A percentile compares a stretch with the other conserved stretches of the same genome.
phyloP scores from a whole-genome alignment of 441 rosid genomes.

The Gossypium davidsonii region DNA sequence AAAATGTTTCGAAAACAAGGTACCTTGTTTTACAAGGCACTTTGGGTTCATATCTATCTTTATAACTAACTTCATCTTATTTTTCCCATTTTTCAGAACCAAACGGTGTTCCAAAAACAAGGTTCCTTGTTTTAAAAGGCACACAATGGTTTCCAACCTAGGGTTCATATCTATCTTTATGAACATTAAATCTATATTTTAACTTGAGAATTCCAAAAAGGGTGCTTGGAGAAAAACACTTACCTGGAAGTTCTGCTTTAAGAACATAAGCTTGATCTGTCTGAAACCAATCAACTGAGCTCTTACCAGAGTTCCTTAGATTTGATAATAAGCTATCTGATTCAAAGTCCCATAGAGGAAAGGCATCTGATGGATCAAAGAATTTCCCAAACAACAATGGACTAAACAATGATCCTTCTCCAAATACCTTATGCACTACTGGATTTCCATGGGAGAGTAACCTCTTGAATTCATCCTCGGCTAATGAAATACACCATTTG shows the following conservation, averaged over 20 bases:
- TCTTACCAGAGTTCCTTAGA: slow-evolving; percentile 56
- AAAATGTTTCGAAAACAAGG: background rate
- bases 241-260: slow-evolving; percentile 73
- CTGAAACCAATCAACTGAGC: slow-evolving; percentile 67
- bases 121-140: slow-evolving; percentile 5
- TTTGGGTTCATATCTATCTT: background rate
- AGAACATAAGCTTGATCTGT: slow-evolving; percentile 65
- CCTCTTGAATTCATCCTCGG: slow-evolving; percentile 51
- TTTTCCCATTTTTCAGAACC: background rate
- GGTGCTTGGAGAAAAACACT: background rate
- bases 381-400: slow-evolving; percentile 79
- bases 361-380: slow-evolving; percentile 94
- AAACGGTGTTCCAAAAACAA: background rate
- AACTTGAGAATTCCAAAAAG: background rate
- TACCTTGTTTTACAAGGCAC: background rate
- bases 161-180: background rate
- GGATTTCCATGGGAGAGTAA: slow-evolving; percentile 40
- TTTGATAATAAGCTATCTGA: slow-evolving; percentile 48
- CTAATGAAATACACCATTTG: slow-evolving; percentile 67
- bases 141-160: background rate
- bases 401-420: slow-evolving; percentile 78
- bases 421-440: slow-evolving; percentile 46
- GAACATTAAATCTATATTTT: background rate
- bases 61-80: background rate
- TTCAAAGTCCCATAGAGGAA: slow-evolving; percentile 89